Evolutionary conservation across 768 basidiomycete genomes (phyloP).

Genomic region (Leccinellum rugosiceps): DNA sequence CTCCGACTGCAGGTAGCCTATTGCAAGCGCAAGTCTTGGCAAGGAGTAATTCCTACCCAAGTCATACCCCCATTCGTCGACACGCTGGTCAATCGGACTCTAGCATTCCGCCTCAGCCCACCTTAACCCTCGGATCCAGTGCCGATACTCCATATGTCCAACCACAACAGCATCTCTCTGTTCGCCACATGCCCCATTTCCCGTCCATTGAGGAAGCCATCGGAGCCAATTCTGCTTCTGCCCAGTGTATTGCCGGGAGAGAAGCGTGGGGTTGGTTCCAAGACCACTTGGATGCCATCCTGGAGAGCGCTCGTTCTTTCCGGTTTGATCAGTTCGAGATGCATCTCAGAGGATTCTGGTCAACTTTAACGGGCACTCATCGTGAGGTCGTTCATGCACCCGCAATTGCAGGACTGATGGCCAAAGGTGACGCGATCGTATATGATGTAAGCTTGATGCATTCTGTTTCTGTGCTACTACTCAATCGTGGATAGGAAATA

Average conservation of each 20-base stretch:
- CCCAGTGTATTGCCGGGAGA: slow-evolving; percentile 75
- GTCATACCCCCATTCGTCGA: slow-evolving; percentile 75
- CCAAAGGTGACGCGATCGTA: slow-evolving; percentile 84
- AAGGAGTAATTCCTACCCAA: slow-evolving; percentile 57
- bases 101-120: slow-evolving; percentile 51
- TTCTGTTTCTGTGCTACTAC: slow-evolving; percentile 7
- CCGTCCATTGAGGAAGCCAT: slow-evolving; percentile 86
- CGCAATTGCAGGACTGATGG: slow-evolving; percentile 84
- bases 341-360: slow-evolving; percentile 85
- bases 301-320: slow-evolving; percentile 74
- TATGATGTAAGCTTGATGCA: slow-evolving; percentile 72
- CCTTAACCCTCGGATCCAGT: slow-evolving; percentile 51
- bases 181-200: slow-evolving; percentile 76
- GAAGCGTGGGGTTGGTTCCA: slow-evolving; percentile 94
- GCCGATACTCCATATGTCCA: slow-evolving; percentile 44
- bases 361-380: slow-evolving; percentile 65
- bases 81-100: slow-evolving; percentile 57
- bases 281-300: slow-evolving; percentile 79
- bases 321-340: slow-evolving; percentile 90
- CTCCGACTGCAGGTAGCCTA: slow-evolving; percentile 75
- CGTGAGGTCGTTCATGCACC: slow-evolving; percentile 89
- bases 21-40: slow-evolving; percentile 68
- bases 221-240: slow-evolving; percentile 66
- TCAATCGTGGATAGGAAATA: slow-evolving; percentile 60
- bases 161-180: slow-evolving; percentile 54